phyloP scores from a whole-genome alignment of 257 asterid species.

The Ehretia macrophylla region DNA sequence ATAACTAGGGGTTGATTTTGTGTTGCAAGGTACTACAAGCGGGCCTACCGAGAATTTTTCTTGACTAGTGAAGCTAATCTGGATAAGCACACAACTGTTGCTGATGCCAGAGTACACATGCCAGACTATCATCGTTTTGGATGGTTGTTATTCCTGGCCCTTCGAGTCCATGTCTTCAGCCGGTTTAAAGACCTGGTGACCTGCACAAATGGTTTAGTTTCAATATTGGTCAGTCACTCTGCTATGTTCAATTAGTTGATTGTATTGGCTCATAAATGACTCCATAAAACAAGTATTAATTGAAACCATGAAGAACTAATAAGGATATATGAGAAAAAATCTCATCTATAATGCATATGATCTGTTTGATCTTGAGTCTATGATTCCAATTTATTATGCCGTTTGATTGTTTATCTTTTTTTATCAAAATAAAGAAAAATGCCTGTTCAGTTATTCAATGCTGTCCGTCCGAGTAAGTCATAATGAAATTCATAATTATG shows the following conservation, averaged over 20 bases:
- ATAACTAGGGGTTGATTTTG: background rate
- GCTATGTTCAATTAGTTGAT: conserved; percentile 1
- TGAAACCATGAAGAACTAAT: background rate
- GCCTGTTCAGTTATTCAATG: background rate
- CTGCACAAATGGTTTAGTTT: conserved; percentile 82
- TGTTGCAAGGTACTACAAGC: conserved; percentile 69
- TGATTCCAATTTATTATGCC: no score
- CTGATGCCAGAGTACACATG: conserved; percentile 18
- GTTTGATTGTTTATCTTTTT: no score
- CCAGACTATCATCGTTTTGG: conserved; percentile 83
- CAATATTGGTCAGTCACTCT: conserved; percentile 69
- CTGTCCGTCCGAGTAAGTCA: background rate
- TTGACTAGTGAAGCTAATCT: conserved; percentile 35
- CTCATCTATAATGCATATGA: background rate
- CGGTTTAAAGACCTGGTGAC: conserved; percentile 85
- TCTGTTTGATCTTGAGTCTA: background rate
- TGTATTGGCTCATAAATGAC: background rate
- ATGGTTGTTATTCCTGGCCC: conserved; percentile 87
- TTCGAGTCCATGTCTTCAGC: conserved; percentile 69
- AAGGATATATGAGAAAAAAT: background rate
- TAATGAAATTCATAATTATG: conserved; percentile 1
- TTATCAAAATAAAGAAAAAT: no score
- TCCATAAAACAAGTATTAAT: background rate
- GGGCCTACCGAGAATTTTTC: conserved; percentile 69
- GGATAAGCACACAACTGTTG: conserved; percentile 39